Evolutionary conservation across 441 rosid genomes (phyloP).

Genomic region (Mallotus repandus): DNA sequence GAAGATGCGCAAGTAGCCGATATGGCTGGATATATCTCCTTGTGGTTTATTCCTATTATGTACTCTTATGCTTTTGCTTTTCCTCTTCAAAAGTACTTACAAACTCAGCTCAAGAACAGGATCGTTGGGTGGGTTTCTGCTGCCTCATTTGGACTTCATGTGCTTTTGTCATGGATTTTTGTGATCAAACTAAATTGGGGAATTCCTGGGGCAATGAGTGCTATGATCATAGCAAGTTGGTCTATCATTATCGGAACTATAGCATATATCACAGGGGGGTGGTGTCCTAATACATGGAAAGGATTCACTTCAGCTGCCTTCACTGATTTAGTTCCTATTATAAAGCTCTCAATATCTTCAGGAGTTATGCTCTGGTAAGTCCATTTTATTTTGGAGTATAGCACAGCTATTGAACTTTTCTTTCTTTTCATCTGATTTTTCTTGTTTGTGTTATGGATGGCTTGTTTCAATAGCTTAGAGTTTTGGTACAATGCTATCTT

Average conservation of each 20-base stretch:
- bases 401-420: too few relatives aligned
- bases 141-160: conserved; percentile 34
- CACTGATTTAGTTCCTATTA: conserved; percentile 32
- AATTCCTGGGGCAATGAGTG: conserved; percentile 47
- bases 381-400: too few relatives aligned
- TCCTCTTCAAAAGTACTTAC: conserved; percentile 22
- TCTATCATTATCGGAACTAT: conserved; percentile 23
- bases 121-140: conserved; percentile 47
- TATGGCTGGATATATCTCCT: conserved; percentile 34
- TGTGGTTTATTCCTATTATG: conserved; percentile 49
- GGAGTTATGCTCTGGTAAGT: conserved; percentile 57
- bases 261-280: conserved; percentile 44
- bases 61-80: conserved; percentile 17
- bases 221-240: conserved; percentile 37
- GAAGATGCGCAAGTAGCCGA: conserved; percentile 32
- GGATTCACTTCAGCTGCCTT: conserved; percentile 46
- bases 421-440: too few relatives aligned
- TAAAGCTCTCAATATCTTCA: conserved; percentile 55
- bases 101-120: conserved; percentile 45
- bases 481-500: conserved; percentile 55
- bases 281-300: conserved; percentile 48
- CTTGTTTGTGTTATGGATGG: background rate
- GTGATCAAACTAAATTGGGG: conserved; percentile 37
- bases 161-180: conserved; percentile 49
- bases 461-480: conserved; percentile 41